Conservation (phyloP, 1,284 basidiomycete genomes). For the Leccinum pallidistipes region DNA sequence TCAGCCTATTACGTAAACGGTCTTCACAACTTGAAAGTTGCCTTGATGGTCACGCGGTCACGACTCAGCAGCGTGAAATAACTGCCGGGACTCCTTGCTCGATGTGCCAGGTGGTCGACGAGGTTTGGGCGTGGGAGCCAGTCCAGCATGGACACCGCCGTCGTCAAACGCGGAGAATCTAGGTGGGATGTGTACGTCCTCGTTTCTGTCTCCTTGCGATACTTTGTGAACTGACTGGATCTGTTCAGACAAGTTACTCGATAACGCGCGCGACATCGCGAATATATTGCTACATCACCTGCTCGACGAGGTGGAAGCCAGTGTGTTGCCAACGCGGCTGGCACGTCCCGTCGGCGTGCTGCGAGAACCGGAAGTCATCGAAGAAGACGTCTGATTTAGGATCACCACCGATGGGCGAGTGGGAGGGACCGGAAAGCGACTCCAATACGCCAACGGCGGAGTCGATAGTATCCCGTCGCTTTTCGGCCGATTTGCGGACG, state of each 20-base stretch:
- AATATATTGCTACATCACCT: conserved; percentile 67
- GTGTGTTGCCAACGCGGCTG: conserved; percentile 53
- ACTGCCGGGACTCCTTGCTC: conserved; percentile 46
- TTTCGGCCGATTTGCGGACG: conserved; percentile 17
- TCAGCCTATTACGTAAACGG: too few relatives aligned
- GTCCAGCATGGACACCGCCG: conserved; percentile 74
- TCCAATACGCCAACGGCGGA: conserved; percentile 7
- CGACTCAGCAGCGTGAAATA: conserved; percentile 26
- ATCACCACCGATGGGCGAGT: conserved; percentile 1
- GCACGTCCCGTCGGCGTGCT: conserved; percentile 24
- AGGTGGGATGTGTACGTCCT: conserved; percentile 50
- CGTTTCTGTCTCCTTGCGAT: not conserved
- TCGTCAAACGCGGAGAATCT: conserved; percentile 59
- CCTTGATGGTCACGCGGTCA: not conserved
- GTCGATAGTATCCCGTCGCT: conserved; percentile 16
- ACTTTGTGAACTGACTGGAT: not conserved
- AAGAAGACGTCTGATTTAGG: conserved; percentile 9
- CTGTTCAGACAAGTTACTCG: conserved; percentile 58
- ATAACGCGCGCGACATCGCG: conserved; percentile 70
- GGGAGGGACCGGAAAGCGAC: conserved; percentile 7
- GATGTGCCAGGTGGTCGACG: conserved; percentile 51
- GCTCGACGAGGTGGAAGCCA: conserved; percentile 39
- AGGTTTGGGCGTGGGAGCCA: conserved; percentile 80
- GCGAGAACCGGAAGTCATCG: conserved; percentile 28
- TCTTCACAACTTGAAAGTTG: too few relatives aligned